These are phyloP conservation scores for Combretum micranthum DNA, from an alignment of 345 rosid species.

Conservation along the genomic window DNA sequence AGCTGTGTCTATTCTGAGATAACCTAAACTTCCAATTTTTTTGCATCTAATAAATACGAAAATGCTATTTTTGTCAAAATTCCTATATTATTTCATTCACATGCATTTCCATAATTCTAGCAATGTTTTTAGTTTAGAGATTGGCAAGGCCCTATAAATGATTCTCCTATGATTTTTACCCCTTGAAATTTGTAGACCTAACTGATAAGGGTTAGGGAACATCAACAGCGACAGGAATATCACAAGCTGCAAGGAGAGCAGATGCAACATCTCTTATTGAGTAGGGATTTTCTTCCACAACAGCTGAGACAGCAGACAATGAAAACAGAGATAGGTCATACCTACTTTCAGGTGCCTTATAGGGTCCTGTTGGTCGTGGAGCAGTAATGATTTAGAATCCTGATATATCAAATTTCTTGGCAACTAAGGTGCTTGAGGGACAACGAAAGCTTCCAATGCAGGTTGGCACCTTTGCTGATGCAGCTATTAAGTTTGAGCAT, in stretches of 20 bases:
- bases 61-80: too few relatives aligned
- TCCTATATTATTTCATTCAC: too few relatives aligned
- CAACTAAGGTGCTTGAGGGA: slow-evolving; percentile 46
- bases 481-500: slow-evolving; percentile 33
- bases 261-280: slow-evolving; percentile 21
- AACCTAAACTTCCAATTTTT: too few relatives aligned
- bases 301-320: neutral
- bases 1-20: too few relatives aligned
- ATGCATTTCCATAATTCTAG: neutral
- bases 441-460: slow-evolving; percentile 44
- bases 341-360: slow-evolving; percentile 23
- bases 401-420: slow-evolving; percentile 29
- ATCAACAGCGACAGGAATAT: slow-evolving; percentile 17
- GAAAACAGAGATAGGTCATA: slow-evolving; percentile 25
- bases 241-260: slow-evolving; percentile 28
- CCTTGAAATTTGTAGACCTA: slow-evolving; percentile 35
- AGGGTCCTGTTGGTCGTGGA: slow-evolving; percentile 22
- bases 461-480: slow-evolving; percentile 39
- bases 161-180: neutral
- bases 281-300: slow-evolving; percentile 22
- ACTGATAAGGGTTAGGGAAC: slow-evolving; percentile 33
- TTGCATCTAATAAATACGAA: too few relatives aligned
- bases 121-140: neutral
- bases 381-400: slow-evolving; percentile 31
- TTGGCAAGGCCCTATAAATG: neutral